Percentiles rank a stretch among this genome's conserved stretches.
Evolutionary conservation across 495 filamentous ascomycete species (phyloP).

Genomic region (Aspergillus nanangensis): DNA sequence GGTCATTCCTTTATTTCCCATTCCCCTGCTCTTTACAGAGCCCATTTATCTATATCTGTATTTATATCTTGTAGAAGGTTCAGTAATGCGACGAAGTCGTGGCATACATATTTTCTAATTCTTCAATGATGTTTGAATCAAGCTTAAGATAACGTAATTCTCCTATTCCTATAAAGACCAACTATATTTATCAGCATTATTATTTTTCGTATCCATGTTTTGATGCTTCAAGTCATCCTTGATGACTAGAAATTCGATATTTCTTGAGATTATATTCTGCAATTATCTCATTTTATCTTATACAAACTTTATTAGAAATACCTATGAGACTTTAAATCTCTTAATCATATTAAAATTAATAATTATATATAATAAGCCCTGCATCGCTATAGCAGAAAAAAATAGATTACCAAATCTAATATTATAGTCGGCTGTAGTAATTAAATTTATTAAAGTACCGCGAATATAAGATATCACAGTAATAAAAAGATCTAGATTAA

Average conservation of each 20-base stretch:
- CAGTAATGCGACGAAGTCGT: slow-evolving; percentile 6
- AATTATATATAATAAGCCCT: slow-evolving; percentile 2
- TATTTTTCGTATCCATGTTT: not conserved
- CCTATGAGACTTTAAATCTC: not conserved
- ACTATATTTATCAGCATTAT: not conserved
- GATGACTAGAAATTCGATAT: slow-evolving; percentile 3
- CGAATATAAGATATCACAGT: slow-evolving; percentile 12
- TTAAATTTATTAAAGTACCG: slow-evolving; percentile 13
- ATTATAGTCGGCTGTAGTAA: slow-evolving; percentile 1
- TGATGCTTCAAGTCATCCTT: not conserved
- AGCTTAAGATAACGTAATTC: not conserved
- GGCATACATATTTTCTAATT: slow-evolving; percentile 10
- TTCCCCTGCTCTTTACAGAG: too few species aligned
- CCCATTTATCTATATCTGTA: not conserved
- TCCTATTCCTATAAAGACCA: not conserved
- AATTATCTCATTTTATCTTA: slow-evolving; percentile 2
- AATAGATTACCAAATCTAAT: not conserved
- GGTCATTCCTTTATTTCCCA: too few species aligned
- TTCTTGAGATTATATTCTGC: slow-evolving; percentile 4
- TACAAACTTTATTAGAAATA: slow-evolving; percentile 1
- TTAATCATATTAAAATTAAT: slow-evolving; percentile 1
- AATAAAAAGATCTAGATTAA: slow-evolving; percentile 12
- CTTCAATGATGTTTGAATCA: slow-evolving; percentile 11
- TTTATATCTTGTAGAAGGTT: not conserved
- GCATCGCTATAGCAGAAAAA: slow-evolving; percentile 5